Evolutionary conservation across 768 basidiomycete genomes (phyloP).

Genomic region (Pleurotus pulmonarius): DNA sequence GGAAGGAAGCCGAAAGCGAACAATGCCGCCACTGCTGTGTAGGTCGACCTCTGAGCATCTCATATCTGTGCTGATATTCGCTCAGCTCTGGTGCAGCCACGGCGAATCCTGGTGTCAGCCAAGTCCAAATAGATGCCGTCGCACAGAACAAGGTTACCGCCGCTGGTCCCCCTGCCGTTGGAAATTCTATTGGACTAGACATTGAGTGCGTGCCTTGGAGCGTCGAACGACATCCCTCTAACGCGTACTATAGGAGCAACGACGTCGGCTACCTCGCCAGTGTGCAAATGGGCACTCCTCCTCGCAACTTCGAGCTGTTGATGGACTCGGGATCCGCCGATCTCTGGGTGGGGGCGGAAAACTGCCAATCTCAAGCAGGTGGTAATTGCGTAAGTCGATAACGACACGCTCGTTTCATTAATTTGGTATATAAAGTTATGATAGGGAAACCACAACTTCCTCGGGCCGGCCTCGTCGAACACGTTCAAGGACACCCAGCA

Average conservation of each 20-base stretch:
- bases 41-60: background rate
- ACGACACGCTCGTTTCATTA: background rate
- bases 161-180: background rate
- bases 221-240: slow-evolving; percentile 13
- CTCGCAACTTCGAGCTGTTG: slow-evolving; percentile 41
- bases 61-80: background rate
- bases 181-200: slow-evolving; percentile 31
- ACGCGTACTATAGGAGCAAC: slow-evolving; percentile 1
- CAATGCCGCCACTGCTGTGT: background rate
- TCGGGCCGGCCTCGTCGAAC: slow-evolving; percentile 59
- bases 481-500: slow-evolving; percentile 44
- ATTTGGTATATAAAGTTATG: background rate
- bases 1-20: background rate
- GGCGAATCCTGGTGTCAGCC: slow-evolving; percentile 3
- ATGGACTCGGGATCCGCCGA: slow-evolving; percentile 66
- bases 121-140: background rate
- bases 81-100: background rate
- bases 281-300: slow-evolving; percentile 43
- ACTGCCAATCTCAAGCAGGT: slow-evolving; percentile 31
- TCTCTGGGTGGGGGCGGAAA: slow-evolving; percentile 51
- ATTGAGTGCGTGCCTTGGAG: slow-evolving; percentile 36
- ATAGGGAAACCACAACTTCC: slow-evolving; percentile 41
- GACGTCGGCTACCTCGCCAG: slow-evolving; percentile 24
- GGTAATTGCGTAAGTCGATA: slow-evolving; percentile 18
- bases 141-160: background rate